A percentile compares a stretch with the other conserved stretches of the same genome.
Evolutionary conservation across 2,329 filamentous ascomycete species (phyloP).

Genomic region (Chalaropsis thielavioides): DNA sequence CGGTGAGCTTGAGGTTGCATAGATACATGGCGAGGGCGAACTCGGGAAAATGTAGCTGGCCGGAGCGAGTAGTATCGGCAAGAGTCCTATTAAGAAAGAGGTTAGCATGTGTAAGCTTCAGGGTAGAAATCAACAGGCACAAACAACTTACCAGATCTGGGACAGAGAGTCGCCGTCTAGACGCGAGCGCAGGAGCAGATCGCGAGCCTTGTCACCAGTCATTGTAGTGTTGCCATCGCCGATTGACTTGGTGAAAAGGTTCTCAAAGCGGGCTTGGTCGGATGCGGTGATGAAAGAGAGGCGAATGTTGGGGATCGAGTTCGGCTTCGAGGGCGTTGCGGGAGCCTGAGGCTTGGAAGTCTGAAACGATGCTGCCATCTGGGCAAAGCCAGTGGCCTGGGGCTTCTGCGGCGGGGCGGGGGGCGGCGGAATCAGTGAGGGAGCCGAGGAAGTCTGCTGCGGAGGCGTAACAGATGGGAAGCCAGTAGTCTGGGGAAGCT

Average conservation of each 20-base stretch:
- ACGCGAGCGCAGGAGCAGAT: conserved; percentile 76
- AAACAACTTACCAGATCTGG: conserved; percentile 62
- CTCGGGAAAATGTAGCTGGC: conserved; percentile 91
- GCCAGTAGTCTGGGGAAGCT: conserved; percentile 31
- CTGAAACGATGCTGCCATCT: conserved; percentile 54
- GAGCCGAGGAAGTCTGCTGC: conserved; percentile 34
- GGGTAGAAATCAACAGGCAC: neutral
- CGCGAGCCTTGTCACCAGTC: conserved; percentile 82
- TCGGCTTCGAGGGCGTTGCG: conserved; percentile 37
- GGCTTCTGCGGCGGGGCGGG: conserved; percentile 49
- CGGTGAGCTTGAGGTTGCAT: conserved; percentile 83
- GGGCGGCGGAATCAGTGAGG: conserved; percentile 28
- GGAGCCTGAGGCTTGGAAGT: conserved; percentile 32
- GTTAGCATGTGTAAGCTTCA: neutral
- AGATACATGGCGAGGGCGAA: conserved; percentile 98
- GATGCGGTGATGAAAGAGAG: conserved; percentile 90
- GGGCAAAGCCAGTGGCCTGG: conserved; percentile 49
- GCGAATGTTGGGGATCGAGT: conserved; percentile 84
- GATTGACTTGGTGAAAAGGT: conserved; percentile 88
- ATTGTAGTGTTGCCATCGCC: conserved; percentile 72
- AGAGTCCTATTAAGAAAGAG: conserved; percentile 49
- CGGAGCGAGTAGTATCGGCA: conserved; percentile 89
- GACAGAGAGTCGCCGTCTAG: conserved; percentile 76
- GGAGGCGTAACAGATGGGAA: conserved; percentile 35
- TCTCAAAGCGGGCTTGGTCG: conserved; percentile 95